These are phyloP conservation scores for Tolypocladium tropicale DNA, from an alignment of 2,329 filamentous ascomycete species.

Conservation along the genomic window DNA sequence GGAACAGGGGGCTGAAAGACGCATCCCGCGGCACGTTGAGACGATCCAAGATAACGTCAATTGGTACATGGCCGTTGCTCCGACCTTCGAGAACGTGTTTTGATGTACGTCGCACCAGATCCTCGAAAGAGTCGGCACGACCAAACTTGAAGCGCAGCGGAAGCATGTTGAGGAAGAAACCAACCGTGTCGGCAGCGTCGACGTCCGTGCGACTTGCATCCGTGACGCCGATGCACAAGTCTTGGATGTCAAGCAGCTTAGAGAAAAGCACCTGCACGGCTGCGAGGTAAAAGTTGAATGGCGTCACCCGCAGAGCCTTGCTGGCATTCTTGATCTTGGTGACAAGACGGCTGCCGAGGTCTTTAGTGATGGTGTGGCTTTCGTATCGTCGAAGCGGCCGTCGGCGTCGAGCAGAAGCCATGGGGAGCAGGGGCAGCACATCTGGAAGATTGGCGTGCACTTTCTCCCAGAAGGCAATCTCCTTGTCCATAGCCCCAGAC, in stretches of 20 bases:
- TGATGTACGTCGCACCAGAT: slow-evolving; percentile 10
- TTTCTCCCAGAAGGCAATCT: not conserved
- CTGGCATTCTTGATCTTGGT: slow-evolving; percentile 6
- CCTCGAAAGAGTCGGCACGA: slow-evolving; percentile 10
- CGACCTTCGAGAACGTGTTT: slow-evolving; percentile 18
- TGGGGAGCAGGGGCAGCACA: not conserved
- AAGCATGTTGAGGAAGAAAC: slow-evolving; percentile 33
- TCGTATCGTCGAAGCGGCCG: not conserved
- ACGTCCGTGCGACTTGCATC: slow-evolving; percentile 19
- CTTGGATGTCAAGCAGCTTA: slow-evolving; percentile 16
- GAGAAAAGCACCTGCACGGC: slow-evolving; percentile 22
- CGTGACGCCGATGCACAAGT: slow-evolving; percentile 34
- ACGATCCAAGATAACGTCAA: slow-evolving; percentile 32
- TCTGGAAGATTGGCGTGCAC: not conserved
- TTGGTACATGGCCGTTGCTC: slow-evolving; percentile 29
- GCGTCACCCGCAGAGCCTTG: slow-evolving; percentile 9
- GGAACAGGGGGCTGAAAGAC: slow-evolving; percentile 32
- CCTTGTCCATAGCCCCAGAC: not conserved
- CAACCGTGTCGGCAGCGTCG: slow-evolving; percentile 21
- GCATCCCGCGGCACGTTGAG: slow-evolving; percentile 28
- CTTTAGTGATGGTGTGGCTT: slow-evolving; percentile 2
- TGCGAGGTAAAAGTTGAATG: slow-evolving; percentile 38
- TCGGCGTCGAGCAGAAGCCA: not conserved
- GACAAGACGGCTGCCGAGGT: not conserved
- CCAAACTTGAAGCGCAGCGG: slow-evolving; percentile 25